Base-by-base conservation (phyloP, 805 yeast species). In the Priceomyces melissophilus region DNA sequence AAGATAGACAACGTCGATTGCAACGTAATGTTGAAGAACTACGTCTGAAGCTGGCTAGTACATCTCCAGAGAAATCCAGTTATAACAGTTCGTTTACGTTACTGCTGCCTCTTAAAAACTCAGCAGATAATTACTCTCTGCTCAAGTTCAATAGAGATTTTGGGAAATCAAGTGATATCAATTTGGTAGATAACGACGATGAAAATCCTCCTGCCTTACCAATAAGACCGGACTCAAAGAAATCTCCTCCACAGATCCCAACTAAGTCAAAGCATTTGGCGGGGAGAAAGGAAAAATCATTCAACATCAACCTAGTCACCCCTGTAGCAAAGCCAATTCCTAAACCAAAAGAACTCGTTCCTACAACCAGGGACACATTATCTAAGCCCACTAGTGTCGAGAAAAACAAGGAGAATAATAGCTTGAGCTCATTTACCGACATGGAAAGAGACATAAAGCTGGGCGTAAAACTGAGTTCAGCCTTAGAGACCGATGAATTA, bases 21-120 rank as follows among this genome's bases (percentile, higher is more conserved):
- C 63, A 61, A 35, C 41, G 65, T 25, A 59, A 59, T 39, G 57
- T 66, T 25, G 60, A 68, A 36, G 57, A 55, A 15, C 47, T 64
- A 31, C 47, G 59, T 29, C 53, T 47, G 53, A 46, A 50, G 28
- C 61, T 55, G 61, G 38, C 31, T 15, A 50, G 52, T 31, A n/a
- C 37, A 4, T 52, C 61, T 4, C 61, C 61, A 5, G 38, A 43
- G 2, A 57, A 57, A 37, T 20, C 25, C 8, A 20, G 25, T 8
- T 20, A 20, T 20, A 20, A 20, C 8, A 8, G 25, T 5, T 20
- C 25, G 25, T 20, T 20, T 20, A 20, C 7, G 8, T 8, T 20
- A 8, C 25, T 20, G 25, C 25, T 20, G 25, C 25, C 25, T 8
- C 25, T 20, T 4, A 20, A 20, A 20, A 20, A 8, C 25, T 8